Conservation (phyloP, 1,139 yeast species). For the Casaregolazyma lundiana region DNA sequence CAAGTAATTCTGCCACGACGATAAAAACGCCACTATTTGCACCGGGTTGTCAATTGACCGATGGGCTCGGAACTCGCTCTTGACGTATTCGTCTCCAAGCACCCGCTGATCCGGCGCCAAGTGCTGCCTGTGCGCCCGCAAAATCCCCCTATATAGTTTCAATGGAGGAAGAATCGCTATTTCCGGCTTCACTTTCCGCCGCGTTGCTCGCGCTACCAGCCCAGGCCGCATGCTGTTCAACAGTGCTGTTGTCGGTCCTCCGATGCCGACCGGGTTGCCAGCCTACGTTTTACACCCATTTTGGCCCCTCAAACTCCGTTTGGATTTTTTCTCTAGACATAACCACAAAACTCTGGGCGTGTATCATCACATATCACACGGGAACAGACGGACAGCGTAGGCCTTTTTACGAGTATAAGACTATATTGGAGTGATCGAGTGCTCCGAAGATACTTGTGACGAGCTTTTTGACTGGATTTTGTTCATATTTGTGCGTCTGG, state of each 20-base stretch:
- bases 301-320: neutral
- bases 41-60: slow-evolving; percentile 77
- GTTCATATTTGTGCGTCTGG: neutral
- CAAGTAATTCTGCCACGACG: slow-evolving; percentile 89
- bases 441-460: no score
- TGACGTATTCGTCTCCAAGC: slow-evolving; percentile 86
- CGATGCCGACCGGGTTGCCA: neutral
- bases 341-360: neutral
- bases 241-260: neutral
- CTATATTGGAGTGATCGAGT: neutral
- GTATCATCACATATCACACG: neutral
- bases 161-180: slow-evolving; percentile 75
- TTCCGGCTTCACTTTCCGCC: slow-evolving; percentile 35
- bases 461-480: no score
- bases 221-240: slow-evolving; percentile 1
- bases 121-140: slow-evolving; percentile 64
- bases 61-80: slow-evolving; percentile 87
- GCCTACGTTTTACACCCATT: slow-evolving; percentile 7
- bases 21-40: slow-evolving; percentile 86
- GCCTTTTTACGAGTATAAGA: neutral
- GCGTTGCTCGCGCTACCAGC: slow-evolving; percentile 9
- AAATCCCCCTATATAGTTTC: slow-evolving; percentile 64
- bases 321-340: neutral
- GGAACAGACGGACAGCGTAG: neutral
- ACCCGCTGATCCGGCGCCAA: slow-evolving; percentile 61